These are phyloP conservation scores for Blastocystis sp. DNA, from an alignment of 352 stramenopile genomes.

Conservation along the genomic window DNA sequence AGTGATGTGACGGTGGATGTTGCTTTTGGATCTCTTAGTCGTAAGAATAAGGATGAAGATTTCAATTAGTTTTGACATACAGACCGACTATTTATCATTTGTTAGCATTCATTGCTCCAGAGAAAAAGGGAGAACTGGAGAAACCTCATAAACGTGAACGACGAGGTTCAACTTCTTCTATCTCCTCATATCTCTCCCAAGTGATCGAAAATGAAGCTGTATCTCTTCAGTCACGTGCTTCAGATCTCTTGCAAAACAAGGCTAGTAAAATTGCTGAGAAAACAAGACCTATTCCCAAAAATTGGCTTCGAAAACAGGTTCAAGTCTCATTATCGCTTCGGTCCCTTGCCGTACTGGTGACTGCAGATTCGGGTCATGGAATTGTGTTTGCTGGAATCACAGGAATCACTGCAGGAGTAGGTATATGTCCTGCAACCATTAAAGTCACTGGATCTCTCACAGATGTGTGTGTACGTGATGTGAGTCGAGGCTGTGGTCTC, in stretches of 20 bases:
- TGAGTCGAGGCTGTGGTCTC: background rate
- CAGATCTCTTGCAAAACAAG: slow-evolving; percentile 1
- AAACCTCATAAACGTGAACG: background rate
- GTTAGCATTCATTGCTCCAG: slow-evolving; percentile 2
- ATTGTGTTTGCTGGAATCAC: background rate
- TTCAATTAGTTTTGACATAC: slow-evolving; percentile 25
- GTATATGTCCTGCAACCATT: background rate
- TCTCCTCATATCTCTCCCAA: background rate
- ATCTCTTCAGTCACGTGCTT: background rate
- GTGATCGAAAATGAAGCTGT: background rate
- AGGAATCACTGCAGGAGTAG: background rate
- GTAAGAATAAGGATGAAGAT: background rate
- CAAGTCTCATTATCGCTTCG: background rate
- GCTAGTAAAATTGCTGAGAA: background rate
- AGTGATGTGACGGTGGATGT: slow-evolving; percentile 27
- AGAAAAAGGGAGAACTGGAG: background rate
- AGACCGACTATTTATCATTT: slow-evolving; percentile 41
- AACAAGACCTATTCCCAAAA: background rate
- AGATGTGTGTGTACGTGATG: background rate
- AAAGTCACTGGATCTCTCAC: background rate
- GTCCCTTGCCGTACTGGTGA: background rate
- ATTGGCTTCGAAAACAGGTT: slow-evolving; percentile 26
- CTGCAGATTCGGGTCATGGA: background rate
- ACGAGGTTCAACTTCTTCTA: background rate
- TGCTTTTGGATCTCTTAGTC: slow-evolving; percentile 6